Evolutionary conservation across 2,329 filamentous ascomycete genomes (phyloP), one percentile per base, ranked within the genome.

Genomic region (Colletotrichum agaves): DNA sequence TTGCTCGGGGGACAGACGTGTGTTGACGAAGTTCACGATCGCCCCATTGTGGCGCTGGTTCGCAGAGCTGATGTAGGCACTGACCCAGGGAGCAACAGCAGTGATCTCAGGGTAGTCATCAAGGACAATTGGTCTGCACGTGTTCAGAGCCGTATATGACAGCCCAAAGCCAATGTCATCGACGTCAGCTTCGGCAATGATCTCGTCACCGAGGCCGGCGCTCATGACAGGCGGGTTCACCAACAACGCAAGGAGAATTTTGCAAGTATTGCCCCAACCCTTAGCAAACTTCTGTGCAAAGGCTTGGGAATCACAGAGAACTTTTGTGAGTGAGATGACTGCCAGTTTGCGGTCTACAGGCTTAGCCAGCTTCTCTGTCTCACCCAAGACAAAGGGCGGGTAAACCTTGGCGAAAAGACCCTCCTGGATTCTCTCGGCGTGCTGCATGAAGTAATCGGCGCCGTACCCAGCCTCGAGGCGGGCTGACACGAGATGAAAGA

Each of bases 101-200:
- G 88, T 86, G 13, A 97, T 89, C 69, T 98, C 92, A 0, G 94
- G 91, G 83, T 94, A 98, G 19, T 94, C 91, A 77, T 98, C 96
- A 58, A 85, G 86, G 1, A 87, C 81, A 4, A 88, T 83, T 67
- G 90, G 90, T 77, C 91, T 93, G 82, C 95, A 96, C 0, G 95
- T 98, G 81, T 95, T 97, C 70, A 99, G 87, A 35, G 93, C 91
- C 0, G 96, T 98, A 80, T 97, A 99, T 8, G 94, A 95, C 71
- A 98, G 90, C 27, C 96, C 96, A 75, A 99, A 99, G 31, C 93
- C 91, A 72, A 98, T 90, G 77, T 99, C 96, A 74, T 99, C 96
- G 27, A 97, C 92, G 74, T 98, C 95, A 3, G 93, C 90, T 76
- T 98, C 96, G 11, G 89, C 88, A 70, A 97, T 90, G 57, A 93